Evolutionary conservation across 2,329 filamentous ascomycete species (phyloP).

Genomic region (Aspergillus carbonarius): DNA sequence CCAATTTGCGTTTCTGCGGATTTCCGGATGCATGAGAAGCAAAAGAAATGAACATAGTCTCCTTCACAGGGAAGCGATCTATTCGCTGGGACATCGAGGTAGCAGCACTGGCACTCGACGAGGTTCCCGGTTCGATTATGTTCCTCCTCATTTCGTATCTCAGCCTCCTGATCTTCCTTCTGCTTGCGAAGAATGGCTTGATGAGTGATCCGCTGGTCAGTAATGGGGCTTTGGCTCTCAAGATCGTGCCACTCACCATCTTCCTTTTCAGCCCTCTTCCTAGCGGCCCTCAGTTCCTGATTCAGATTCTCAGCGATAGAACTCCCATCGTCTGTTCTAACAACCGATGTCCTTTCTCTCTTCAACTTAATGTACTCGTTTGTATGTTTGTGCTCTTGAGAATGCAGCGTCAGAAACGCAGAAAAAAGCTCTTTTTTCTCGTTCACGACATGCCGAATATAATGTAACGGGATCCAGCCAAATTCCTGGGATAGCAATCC

Average conservation of each 20-base stretch:
- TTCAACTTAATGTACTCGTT: conserved; percentile 21
- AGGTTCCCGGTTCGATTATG: conserved; percentile 52
- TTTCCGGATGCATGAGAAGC: conserved; percentile 62
- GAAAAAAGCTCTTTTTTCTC: conserved; percentile 32
- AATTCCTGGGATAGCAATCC: conserved; percentile 32
- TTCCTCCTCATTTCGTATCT: conserved; percentile 37
- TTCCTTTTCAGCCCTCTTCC: conserved; percentile 22
- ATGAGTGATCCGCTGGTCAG: conserved; percentile 1
- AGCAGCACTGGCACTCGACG: conserved; percentile 73
- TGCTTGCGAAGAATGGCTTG: conserved; percentile 17
- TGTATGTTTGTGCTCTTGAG: conserved; percentile 18
- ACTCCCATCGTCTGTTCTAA: background rate
- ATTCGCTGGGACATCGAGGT: conserved; percentile 63
- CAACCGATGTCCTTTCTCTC: conserved; percentile 9
- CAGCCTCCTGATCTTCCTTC: conserved; percentile 25
- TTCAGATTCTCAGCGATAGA: conserved; percentile 6
- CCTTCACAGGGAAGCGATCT: conserved; percentile 68
- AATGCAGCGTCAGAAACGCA: conserved; percentile 27
- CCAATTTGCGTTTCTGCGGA: conserved; percentile 70
- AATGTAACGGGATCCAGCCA: conserved; percentile 34
- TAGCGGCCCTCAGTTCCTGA: conserved; percentile 30
- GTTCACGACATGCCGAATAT: conserved; percentile 36
- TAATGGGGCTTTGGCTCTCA: background rate
- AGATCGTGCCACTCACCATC: conserved; percentile 12
- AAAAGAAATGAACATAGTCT: conserved; percentile 64